Percentiles rank a stretch among this genome's conserved stretches.
Evolutionary conservation across 371 early-diverging fungal species (phyloP).

Genomic region (Mucor saturninus): DNA sequence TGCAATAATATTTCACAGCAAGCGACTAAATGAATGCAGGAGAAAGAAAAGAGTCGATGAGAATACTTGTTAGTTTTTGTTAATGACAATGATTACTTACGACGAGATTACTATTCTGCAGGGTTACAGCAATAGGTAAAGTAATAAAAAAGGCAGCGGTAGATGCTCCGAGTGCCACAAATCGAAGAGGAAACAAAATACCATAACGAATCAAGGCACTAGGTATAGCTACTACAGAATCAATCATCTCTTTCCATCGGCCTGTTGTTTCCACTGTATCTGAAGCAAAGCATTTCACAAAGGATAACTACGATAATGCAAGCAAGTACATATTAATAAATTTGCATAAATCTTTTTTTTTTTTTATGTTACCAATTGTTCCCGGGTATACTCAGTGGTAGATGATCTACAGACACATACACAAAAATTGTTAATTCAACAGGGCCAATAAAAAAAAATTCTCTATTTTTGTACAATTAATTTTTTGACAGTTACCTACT

Average conservation of each 20-base stretch:
- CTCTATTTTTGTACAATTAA: not conserved
- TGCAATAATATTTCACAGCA: conserved; percentile 65
- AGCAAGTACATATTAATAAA: not conserved
- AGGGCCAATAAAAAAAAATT: not conserved
- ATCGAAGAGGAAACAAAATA: conserved; percentile 40
- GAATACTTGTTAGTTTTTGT: not conserved
- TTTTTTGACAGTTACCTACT: conserved; percentile 9
- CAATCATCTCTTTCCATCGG: conserved; percentile 5
- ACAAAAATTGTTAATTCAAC: not conserved
- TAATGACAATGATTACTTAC: conserved; percentile 21
- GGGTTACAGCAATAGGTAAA: conserved; percentile 39
- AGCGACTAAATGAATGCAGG: not conserved
- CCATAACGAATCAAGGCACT: conserved; percentile 45
- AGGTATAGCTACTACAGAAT: conserved; percentile 20
- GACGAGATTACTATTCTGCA: conserved; percentile 37
- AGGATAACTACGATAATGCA: conserved; percentile 29
- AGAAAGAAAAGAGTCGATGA: not conserved
- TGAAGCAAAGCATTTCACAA: conserved; percentile 40
- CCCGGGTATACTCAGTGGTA: conserved; percentile 40
- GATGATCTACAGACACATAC: conserved; percentile 18
- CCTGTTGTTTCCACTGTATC: conserved; percentile 11
- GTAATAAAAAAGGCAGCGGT: conserved; percentile 42
- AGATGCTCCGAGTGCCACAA: conserved; percentile 28
- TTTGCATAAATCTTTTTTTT: not conserved
- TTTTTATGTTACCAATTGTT: conserved; percentile 35